A percentile compares a stretch with the other conserved stretches of the same genome.
phyloP scores from a whole-genome alignment of 306 rosid species.

The Aeschynomene evenia region DNA sequence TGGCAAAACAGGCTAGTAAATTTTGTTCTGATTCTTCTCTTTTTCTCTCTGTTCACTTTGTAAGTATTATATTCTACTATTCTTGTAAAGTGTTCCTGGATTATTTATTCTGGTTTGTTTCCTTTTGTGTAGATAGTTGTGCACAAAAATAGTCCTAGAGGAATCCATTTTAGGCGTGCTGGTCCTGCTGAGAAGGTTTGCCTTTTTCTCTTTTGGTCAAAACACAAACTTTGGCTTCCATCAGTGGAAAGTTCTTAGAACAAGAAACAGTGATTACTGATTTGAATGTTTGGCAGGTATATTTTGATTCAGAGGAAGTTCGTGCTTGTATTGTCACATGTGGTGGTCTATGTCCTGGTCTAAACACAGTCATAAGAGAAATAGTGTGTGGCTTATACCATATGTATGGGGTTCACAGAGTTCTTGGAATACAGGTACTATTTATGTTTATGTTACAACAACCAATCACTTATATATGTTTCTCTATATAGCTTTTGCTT shows the following conservation, averaged over 20 bases:
- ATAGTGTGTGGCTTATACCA: slow-evolving; percentile 78
- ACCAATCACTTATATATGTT: neutral
- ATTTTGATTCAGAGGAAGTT: slow-evolving; percentile 79
- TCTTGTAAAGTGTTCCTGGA: slow-evolving; percentile 7
- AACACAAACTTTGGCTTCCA: neutral
- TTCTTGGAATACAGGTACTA: slow-evolving; percentile 69
- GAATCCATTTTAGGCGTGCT: slow-evolving; percentile 86
- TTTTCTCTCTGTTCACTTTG: neutral
- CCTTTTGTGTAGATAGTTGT: slow-evolving; percentile 61
- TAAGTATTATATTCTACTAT: neutral
- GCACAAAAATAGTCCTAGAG: slow-evolving; percentile 78
- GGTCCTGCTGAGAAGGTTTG: slow-evolving; percentile 81
- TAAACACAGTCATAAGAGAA: slow-evolving; percentile 95
- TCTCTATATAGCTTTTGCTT: neutral
- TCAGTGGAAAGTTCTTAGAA: no score
- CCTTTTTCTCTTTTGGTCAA: neutral
- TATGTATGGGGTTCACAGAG: slow-evolving; percentile 84
- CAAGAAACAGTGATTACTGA: neutral
- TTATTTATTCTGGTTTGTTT: neutral
- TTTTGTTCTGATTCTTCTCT: neutral
- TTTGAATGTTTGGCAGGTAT: slow-evolving; percentile 51
- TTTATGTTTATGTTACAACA: neutral
- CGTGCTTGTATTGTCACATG: slow-evolving; percentile 86
- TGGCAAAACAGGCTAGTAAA: slow-evolving; percentile 50
- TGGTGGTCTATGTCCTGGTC: slow-evolving; percentile 98